Conservation (phyloP, 2,329 filamentous ascomycete species). For the Helminthosporium solani region DNA sequence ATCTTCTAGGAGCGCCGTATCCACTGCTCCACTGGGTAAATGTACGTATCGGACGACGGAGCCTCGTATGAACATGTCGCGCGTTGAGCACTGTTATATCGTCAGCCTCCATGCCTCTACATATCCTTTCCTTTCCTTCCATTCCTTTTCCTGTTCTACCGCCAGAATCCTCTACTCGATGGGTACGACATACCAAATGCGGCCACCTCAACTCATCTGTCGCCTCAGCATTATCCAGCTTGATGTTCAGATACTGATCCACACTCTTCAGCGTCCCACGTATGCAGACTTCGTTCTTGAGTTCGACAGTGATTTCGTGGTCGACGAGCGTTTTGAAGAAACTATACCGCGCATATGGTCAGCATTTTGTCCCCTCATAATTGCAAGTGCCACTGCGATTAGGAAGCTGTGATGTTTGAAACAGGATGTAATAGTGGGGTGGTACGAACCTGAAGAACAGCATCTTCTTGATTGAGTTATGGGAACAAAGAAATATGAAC, state of each 20-base stretch:
- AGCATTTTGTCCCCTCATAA: background rate
- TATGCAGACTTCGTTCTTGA: constrained; percentile 99
- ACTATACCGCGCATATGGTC: constrained; percentile 23
- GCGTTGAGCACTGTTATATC: constrained; percentile 66
- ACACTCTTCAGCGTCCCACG: constrained; percentile 94
- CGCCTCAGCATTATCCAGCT: constrained; percentile 92
- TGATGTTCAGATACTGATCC: constrained; percentile 99
- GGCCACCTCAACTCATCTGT: constrained; percentile 94
- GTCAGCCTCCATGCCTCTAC: constrained; percentile 7
- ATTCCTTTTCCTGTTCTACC: background rate
- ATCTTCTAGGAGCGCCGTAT: constrained; percentile 84
- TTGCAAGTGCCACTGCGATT: background rate
- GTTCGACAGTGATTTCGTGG: constrained; percentile 94
- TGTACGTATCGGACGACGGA: constrained; percentile 93
- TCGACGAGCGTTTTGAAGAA: constrained; percentile 99
- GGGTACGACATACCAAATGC: constrained; percentile 64
- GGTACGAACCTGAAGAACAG: constrained; percentile 53
- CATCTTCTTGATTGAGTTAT: constrained; percentile 35
- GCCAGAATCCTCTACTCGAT: background rate
- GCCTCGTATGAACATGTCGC: constrained; percentile 93
- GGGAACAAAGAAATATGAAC: background rate
- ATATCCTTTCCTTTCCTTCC: background rate
- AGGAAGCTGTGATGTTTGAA: background rate
- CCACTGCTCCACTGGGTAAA: constrained; percentile 76
- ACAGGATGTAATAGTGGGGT: too few species aligned